Evolutionary conservation across 371 early-diverging fungal genomes (phyloP).

Genomic region (Massospora cicadina): DNA sequence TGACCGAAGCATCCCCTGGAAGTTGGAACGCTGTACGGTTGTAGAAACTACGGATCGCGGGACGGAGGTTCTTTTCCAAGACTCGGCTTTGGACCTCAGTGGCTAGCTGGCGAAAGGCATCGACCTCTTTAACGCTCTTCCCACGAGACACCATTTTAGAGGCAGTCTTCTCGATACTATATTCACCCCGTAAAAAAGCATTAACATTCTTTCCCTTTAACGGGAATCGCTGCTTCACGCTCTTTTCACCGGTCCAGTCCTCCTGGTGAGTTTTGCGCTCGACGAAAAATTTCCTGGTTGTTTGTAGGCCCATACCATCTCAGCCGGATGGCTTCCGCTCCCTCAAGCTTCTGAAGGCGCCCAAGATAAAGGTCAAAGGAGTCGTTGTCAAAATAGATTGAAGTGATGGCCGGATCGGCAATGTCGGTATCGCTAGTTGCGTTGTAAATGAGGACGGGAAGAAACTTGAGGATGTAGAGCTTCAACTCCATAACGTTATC

Average conservation of each 20-base stretch:
- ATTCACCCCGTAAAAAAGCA: constrained; percentile 61
- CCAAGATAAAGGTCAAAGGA: constrained; percentile 80
- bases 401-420: constrained; percentile 68
- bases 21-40: constrained; percentile 99
- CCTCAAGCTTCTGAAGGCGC: constrained; percentile 81
- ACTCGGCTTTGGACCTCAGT: constrained; percentile 67
- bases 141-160: constrained; percentile 58
- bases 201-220: constrained; percentile 90
- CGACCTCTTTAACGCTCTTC: constrained; percentile 61
- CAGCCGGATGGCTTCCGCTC: constrained; percentile 79
- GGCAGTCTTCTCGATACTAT: constrained; percentile 54
- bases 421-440: constrained; percentile 28
- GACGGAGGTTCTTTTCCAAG: constrained; percentile 53
- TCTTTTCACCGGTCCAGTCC: constrained; percentile 90
- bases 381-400: constrained; percentile 92
- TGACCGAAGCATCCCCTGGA: constrained; percentile 94
- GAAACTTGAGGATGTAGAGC: constrained; percentile 73
- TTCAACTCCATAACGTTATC: constrained; percentile 97
- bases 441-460: constrained; percentile 88
- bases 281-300: constrained; percentile 61
- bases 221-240: constrained; percentile 85
- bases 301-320: constrained; percentile 67
- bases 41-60: constrained; percentile 91
- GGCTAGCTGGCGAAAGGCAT: constrained; percentile 50
- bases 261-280: constrained; percentile 97